These are phyloP conservation scores for Trichoderma erinaceum DNA, from an alignment of 495 filamentous ascomycete species.

Conservation along the genomic window DNA sequence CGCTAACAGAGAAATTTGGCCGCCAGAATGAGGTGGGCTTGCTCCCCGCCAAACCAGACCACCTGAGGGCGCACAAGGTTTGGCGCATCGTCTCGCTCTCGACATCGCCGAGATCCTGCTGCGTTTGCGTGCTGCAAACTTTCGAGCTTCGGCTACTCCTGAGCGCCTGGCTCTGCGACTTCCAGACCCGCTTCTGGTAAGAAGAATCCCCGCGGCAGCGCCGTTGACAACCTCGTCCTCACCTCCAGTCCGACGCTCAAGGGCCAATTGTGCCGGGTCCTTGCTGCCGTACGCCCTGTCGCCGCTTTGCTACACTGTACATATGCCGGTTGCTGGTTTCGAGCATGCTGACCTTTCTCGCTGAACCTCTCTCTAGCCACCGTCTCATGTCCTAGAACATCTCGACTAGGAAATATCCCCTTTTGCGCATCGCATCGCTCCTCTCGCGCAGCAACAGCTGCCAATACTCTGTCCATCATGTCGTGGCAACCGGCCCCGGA, in stretches of 20 bases:
- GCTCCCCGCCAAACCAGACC: slow-evolving; percentile 12
- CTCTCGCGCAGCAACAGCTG: slow-evolving; percentile 7
- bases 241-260: not conserved
- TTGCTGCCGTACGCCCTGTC: not conserved
- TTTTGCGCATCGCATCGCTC: not conserved
- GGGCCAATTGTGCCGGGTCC: not conserved
- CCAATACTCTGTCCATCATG: slow-evolving; percentile 49
- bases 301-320: not conserved
- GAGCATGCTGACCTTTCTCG: not conserved
- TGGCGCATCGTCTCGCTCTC: slow-evolving; percentile 11
- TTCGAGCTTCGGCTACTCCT: not conserved
- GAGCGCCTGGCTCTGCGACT: not conserved
- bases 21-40: slow-evolving; percentile 10
- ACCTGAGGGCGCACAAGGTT: slow-evolving; percentile 10
- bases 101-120: not conserved
- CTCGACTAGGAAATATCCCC: not conserved
- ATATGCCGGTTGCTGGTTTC: not conserved
- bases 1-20: slow-evolving; percentile 9
- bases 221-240: not conserved
- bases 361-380: not conserved
- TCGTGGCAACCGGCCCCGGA: slow-evolving; percentile 88
- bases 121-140: slow-evolving; percentile 4
- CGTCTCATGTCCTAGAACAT: not conserved
- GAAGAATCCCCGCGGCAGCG: not conserved
- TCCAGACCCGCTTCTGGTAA: not conserved